These are phyloP conservation scores for Cladosporium halotolerans DNA, from an alignment of 2,329 filamentous ascomycete species.

Conservation along the genomic window DNA sequence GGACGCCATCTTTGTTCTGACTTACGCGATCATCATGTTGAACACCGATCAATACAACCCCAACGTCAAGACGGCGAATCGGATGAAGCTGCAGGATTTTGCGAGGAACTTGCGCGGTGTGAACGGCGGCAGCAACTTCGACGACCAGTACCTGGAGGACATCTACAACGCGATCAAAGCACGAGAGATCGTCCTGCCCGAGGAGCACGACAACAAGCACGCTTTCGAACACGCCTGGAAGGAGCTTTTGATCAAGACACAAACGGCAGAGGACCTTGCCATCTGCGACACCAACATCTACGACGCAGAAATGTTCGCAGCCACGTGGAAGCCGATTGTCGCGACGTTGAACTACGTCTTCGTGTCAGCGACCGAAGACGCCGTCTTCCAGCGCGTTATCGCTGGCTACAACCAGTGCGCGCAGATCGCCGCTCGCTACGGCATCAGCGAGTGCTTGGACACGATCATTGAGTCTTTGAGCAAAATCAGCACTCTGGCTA, in stretches of 20 bases:
- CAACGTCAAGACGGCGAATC: constrained; percentile 69
- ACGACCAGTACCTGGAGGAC: constrained; percentile 70
- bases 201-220: constrained; percentile 94
- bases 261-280: constrained; percentile 64
- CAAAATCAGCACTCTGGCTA: constrained; percentile 81
- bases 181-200: constrained; percentile 92
- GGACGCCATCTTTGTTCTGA: constrained; percentile 83
- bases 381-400: constrained; percentile 88
- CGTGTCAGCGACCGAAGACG: constrained; percentile 95
- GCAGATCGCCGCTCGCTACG: constrained; percentile 80
- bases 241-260: constrained; percentile 80
- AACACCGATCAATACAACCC: constrained; percentile 97
- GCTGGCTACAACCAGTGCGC: constrained; percentile 95
- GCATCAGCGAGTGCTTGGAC: constrained; percentile 78
- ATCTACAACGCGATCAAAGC: constrained; percentile 89
- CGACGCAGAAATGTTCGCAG: constrained; percentile 94
- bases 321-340: constrained; percentile 91
- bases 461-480: constrained; percentile 87
- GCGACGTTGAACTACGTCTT: constrained; percentile 96
- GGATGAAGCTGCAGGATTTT: constrained; percentile 82
- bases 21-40: constrained; percentile 94
- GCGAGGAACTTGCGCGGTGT: constrained; percentile 83
- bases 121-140: constrained; percentile 80
- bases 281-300: constrained; percentile 89
- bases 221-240: constrained; percentile 98